Percentiles rank a stretch among this genome's conserved stretches.
Evolutionary conservation across 345 rosid genomes (phyloP).

Genomic region (Eucalyptus victrix): DNA sequence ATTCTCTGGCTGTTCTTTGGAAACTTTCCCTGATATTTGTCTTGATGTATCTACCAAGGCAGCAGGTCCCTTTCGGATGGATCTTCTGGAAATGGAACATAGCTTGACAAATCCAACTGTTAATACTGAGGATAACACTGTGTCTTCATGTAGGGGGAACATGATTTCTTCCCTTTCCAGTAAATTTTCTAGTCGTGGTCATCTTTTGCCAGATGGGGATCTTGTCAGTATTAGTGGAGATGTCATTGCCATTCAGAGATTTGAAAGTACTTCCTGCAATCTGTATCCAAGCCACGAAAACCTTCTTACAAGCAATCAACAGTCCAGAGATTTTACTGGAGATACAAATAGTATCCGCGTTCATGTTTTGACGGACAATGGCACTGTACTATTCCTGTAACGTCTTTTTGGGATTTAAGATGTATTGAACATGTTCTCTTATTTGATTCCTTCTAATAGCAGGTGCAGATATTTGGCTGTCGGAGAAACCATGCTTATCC

Average conservation of each 20-base stretch:
- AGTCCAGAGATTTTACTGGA: conserved; percentile 3
- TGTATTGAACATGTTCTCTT: neutral
- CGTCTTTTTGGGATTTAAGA: neutral
- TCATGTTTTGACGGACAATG: conserved; percentile 34
- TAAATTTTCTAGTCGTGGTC: conserved; percentile 9
- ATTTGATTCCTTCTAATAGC: conserved; percentile 3
- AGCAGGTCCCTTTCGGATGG: conserved; percentile 12
- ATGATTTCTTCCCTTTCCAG: neutral
- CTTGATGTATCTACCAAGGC: conserved; percentile 36
- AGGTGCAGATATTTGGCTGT: conserved; percentile 61
- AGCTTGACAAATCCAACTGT: conserved; percentile 6
- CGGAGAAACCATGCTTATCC: conserved; percentile 38
- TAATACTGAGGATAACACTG: conserved; percentile 7
- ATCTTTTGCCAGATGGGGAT: conserved; percentile 50
- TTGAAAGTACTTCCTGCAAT: conserved; percentile 8
- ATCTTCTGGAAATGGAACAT: conserved; percentile 21
- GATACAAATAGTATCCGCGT: conserved; percentile 17
- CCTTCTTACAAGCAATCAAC: neutral
- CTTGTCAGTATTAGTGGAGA: conserved; percentile 39
- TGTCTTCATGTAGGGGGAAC: conserved; percentile 2
- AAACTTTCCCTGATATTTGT: conserved; percentile 32
- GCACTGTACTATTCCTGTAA: conserved; percentile 30
- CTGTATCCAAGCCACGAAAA: conserved; percentile 2
- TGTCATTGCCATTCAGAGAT: conserved; percentile 36
- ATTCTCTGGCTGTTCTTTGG: neutral